Conservation (phyloP, 768 basidiomycete genomes). For the Boletus pseudo-olivaceus region DNA sequence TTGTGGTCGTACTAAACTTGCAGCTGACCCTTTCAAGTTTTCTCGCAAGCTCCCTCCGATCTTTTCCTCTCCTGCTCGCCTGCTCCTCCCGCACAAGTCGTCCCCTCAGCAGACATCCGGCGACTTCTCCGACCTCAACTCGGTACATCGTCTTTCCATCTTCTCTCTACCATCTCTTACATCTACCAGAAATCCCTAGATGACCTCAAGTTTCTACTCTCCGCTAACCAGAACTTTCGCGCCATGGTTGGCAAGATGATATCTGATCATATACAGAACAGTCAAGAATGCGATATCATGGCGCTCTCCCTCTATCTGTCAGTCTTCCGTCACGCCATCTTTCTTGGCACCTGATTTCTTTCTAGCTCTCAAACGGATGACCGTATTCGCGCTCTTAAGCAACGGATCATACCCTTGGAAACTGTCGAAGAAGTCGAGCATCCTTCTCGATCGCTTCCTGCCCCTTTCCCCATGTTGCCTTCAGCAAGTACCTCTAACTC, state of each 20-base stretch:
- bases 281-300: conserved; percentile 34
- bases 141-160: background rate
- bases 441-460: background rate
- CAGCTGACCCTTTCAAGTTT: conserved; percentile 22
- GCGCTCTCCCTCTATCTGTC: conserved; percentile 43
- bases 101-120: conserved; percentile 7
- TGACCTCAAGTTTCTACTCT: conserved; percentile 27
- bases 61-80: background rate
- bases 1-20: background rate
- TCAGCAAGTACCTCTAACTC: background rate
- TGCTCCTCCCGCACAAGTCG: background rate
- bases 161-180: background rate
- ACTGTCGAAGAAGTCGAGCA: background rate
- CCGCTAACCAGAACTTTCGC: conserved; percentile 17
- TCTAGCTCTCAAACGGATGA: conserved; percentile 34
- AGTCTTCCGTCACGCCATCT: background rate
- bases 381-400: conserved; percentile 39
- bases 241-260: conserved; percentile 23
- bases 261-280: conserved; percentile 21
- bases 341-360: background rate
- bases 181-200: conserved; percentile 23
- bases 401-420: conserved; percentile 27
- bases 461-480: conserved; percentile 2
- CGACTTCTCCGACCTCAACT: conserved; percentile 18
- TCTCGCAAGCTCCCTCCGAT: conserved; percentile 1